A percentile compares a stretch with the other conserved stretches of the same genome.
These are phyloP conservation scores for Basipetospora chlamydospora DNA, from an alignment of 2,329 filamentous ascomycete species.

Conservation along the genomic window DNA sequence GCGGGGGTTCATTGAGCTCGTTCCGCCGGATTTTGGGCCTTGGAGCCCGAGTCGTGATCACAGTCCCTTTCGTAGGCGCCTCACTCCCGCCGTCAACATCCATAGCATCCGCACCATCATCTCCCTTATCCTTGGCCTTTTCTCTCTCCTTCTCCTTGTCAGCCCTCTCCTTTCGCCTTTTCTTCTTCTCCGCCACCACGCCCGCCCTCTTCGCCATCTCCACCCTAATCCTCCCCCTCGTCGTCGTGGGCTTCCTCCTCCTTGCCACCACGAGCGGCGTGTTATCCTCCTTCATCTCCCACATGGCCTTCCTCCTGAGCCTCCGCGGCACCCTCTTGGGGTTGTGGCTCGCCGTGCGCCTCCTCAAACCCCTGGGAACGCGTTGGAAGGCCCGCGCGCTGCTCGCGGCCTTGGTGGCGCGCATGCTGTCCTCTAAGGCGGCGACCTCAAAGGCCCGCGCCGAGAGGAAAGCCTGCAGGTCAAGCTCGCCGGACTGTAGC, in stretches of 20 bases:
- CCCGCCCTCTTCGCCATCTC: conserved; percentile 63
- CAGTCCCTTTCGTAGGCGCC: not conserved
- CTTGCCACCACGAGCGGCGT: conserved; percentile 62
- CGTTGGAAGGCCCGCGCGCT: conserved; percentile 74
- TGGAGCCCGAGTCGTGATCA: conserved; percentile 21
- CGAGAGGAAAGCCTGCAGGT: conserved; percentile 71
- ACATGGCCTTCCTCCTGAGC: conserved; percentile 52
- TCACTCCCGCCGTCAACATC: conserved; percentile 7
- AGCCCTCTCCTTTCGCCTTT: conserved; percentile 20
- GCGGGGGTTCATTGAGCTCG: conserved; percentile 44
- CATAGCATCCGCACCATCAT: too few relatives aligned
- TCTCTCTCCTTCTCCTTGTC: conserved; percentile 18
- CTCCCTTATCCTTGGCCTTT: conserved; percentile 10
- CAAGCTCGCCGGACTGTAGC: conserved; percentile 60
- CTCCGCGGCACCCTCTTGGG: conserved; percentile 74
- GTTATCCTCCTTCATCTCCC: conserved; percentile 77
- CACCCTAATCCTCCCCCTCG: conserved; percentile 47
- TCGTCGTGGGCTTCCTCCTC: too few relatives aligned
- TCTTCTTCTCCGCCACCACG: conserved; percentile 43
- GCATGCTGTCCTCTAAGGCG: conserved; percentile 71
- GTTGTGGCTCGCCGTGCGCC: conserved; percentile 90
- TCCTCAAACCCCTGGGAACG: conserved; percentile 69
- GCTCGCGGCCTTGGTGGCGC: conserved; percentile 47
- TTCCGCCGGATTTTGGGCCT: conserved; percentile 58
- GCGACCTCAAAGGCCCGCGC: conserved; percentile 82